Percentiles rank a stretch among this genome's conserved stretches.
These are phyloP conservation scores for Wickerhamomyces pijperi DNA, from an alignment of 805 yeast species.

Conservation along the genomic window DNA sequence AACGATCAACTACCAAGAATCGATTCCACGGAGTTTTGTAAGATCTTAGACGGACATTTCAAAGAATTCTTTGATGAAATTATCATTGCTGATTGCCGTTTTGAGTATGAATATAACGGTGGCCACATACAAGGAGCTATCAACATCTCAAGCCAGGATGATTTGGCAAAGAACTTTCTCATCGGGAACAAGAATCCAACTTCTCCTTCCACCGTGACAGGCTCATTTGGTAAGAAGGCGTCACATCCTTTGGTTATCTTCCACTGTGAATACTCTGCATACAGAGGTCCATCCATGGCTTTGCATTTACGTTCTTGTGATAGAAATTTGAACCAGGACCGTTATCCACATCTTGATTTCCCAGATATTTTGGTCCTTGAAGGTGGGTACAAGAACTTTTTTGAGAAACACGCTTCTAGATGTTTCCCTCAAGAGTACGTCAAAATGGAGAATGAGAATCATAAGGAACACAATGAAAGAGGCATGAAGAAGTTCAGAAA, in stretches of 20 bases:
- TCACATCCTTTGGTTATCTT: slow-evolving; percentile 51
- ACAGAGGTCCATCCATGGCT: slow-evolving; percentile 93
- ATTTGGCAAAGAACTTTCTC: slow-evolving; percentile 49
- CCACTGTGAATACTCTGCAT: slow-evolving; percentile 91
- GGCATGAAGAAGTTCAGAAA: slow-evolving; percentile 42
- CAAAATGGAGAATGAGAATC: slow-evolving; percentile 67
- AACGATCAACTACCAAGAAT: slow-evolving; percentile 66
- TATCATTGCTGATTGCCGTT: slow-evolving; percentile 75
- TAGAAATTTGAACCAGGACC: slow-evolving; percentile 57
- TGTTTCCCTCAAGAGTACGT: slow-evolving; percentile 76
- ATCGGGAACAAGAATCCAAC: slow-evolving; percentile 5
- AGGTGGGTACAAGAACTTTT: slow-evolving; percentile 86
- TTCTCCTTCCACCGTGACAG: background rate
- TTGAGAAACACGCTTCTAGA: slow-evolving; percentile 38
- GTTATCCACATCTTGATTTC: slow-evolving; percentile 72
- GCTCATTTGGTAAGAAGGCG: slow-evolving; percentile 12
- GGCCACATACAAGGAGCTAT: slow-evolving; percentile 85
- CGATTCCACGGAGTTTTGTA: slow-evolving; percentile 43
- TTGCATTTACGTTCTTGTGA: slow-evolving; percentile 75
- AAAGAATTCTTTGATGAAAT: slow-evolving; percentile 30
- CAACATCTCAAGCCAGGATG: slow-evolving; percentile 62
- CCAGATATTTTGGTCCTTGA: slow-evolving; percentile 85
- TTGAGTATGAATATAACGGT: slow-evolving; percentile 83
- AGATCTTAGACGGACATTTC: slow-evolving; percentile 46
- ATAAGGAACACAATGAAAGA: slow-evolving; percentile 38